These are phyloP conservation scores for Lentinula raphanica DNA, from an alignment of 768 basidiomycete species.

Conservation along the genomic window DNA sequence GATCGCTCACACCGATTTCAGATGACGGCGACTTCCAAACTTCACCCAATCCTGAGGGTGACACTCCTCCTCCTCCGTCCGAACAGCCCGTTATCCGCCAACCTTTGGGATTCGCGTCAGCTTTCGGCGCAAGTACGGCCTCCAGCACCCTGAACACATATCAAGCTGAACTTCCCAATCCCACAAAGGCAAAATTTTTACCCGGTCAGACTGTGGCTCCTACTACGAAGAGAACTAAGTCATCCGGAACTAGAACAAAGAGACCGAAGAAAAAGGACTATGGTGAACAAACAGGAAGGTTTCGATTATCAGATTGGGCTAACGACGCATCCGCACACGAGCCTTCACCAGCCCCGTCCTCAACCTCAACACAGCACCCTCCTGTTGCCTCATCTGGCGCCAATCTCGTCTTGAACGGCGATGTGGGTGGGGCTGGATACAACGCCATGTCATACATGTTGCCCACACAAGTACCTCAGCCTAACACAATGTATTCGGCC, in stretches of 20 bases:
- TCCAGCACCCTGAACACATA: slow-evolving; percentile 35
- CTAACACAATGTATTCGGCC: background rate
- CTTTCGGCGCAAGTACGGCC: slow-evolving; percentile 19
- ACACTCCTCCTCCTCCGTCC: slow-evolving; percentile 45
- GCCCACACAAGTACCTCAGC: background rate
- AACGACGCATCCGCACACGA: background rate
- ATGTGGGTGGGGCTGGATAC: background rate
- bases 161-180: slow-evolving; percentile 25
- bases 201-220: slow-evolving; percentile 45
- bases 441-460: background rate
- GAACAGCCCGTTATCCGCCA: slow-evolving; percentile 52
- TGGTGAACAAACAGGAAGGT: slow-evolving; percentile 42
- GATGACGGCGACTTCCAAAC: slow-evolving; percentile 43
- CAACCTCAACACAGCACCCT: background rate
- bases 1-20: slow-evolving; percentile 47
- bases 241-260: slow-evolving; percentile 17
- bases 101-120: slow-evolving; percentile 48
- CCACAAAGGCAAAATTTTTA: slow-evolving; percentile 34
- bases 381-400: background rate
- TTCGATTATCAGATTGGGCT: slow-evolving; percentile 37
- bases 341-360: background rate
- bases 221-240: slow-evolving; percentile 14
- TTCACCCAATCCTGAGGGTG: slow-evolving; percentile 35
- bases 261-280: slow-evolving; percentile 34
- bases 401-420: background rate